Percentiles rank a stretch among this genome's conserved stretches.
These are phyloP conservation scores for Penicillium hordei DNA, from an alignment of 2,329 filamentous ascomycete genomes.

Conservation along the genomic window DNA sequence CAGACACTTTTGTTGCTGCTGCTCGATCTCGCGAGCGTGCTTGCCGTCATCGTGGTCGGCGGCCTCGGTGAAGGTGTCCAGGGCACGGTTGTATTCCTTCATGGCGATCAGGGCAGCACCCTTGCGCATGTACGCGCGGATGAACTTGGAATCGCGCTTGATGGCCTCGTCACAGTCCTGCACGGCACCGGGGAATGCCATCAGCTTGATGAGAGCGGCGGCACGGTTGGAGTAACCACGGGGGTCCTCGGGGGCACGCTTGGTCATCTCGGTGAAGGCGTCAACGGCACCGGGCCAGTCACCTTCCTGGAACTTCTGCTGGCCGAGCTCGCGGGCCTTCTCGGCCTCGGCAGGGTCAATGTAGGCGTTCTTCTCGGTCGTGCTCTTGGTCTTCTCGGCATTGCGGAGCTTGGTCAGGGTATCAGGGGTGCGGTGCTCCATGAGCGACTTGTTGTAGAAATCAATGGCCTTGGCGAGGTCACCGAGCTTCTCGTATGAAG, in stretches of 20 bases:
- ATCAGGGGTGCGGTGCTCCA: slow-evolving; percentile 94
- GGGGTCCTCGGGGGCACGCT: slow-evolving; percentile 88
- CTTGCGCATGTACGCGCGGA: slow-evolving; percentile 94
- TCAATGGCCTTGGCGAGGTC: slow-evolving; percentile 77
- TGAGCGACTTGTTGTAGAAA: slow-evolving; percentile 90
- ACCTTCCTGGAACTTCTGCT: slow-evolving; percentile 93
- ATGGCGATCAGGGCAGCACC: slow-evolving; percentile 94
- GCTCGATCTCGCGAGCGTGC: slow-evolving; percentile 87
- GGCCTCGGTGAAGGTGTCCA: slow-evolving; percentile 85
- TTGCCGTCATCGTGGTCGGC: slow-evolving; percentile 74
- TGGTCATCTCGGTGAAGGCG: slow-evolving; percentile 94
- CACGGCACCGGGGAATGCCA: slow-evolving; percentile 90
- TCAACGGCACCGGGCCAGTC: slow-evolving; percentile 95
- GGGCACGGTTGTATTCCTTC: slow-evolving; percentile 94
- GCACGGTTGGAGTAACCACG: slow-evolving; percentile 97
- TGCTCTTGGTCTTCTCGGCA: slow-evolving; percentile 82
- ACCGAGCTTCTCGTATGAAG: slow-evolving; percentile 87
- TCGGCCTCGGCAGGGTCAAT: slow-evolving; percentile 90
- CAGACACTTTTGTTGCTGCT: slow-evolving; percentile 90
- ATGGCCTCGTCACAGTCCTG: slow-evolving; percentile 91
- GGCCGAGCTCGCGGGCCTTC: slow-evolving; percentile 90
- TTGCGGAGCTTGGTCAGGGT: slow-evolving; percentile 88
- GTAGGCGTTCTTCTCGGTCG: slow-evolving; percentile 74
- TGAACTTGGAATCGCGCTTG: slow-evolving; percentile 86
- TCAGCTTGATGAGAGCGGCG: slow-evolving; percentile 92